These are phyloP conservation scores for Flueggea neowawraea DNA, from an alignment of 441 rosid genomes.

Conservation along the genomic window DNA sequence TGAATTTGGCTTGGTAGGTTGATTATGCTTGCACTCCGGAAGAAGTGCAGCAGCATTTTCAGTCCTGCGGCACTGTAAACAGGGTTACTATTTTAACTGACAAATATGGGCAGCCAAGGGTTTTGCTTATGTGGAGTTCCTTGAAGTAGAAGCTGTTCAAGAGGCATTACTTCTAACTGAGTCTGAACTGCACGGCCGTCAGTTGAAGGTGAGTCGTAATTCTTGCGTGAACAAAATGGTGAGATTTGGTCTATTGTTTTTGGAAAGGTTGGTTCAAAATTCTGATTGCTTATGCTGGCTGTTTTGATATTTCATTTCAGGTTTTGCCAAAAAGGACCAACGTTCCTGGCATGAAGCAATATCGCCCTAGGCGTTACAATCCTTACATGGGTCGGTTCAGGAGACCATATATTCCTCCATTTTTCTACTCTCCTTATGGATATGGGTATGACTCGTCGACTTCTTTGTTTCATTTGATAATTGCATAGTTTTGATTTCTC, in stretches of 20 bases:
- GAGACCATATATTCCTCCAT: conserved; percentile 75
- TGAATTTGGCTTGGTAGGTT: conserved; percentile 46
- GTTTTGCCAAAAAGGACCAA: conserved; percentile 87
- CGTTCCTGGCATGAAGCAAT: conserved; percentile 94
- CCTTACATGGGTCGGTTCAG: conserved; percentile 69
- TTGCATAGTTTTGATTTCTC: background rate
- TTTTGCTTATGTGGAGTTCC: conserved; percentile 90
- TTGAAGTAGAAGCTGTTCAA: conserved; percentile 79
- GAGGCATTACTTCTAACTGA: conserved; percentile 78
- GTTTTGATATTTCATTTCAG: conserved; percentile 25
- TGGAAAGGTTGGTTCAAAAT: background rate
- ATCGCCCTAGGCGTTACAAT: conserved; percentile 65
- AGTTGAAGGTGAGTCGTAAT: conserved; percentile 49
- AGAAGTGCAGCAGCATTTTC: conserved; percentile 97
- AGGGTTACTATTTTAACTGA: conserved; percentile 90
- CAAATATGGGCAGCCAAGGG: conserved; percentile 93
- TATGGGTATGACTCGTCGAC: conserved; percentile 52
- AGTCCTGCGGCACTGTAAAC: conserved; percentile 90
- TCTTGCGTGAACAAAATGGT: background rate
- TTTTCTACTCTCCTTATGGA: conserved; percentile 81
- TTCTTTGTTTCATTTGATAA: background rate
- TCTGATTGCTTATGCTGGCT: conserved; percentile 2
- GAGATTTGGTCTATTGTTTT: background rate
- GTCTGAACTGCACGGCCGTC: conserved; percentile 95
- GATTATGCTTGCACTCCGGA: conserved; percentile 95